These are phyloP conservation scores for Ensete glaucum DNA, from an alignment of 176 grass and related monocot genomes.

Conservation along the genomic window DNA sequence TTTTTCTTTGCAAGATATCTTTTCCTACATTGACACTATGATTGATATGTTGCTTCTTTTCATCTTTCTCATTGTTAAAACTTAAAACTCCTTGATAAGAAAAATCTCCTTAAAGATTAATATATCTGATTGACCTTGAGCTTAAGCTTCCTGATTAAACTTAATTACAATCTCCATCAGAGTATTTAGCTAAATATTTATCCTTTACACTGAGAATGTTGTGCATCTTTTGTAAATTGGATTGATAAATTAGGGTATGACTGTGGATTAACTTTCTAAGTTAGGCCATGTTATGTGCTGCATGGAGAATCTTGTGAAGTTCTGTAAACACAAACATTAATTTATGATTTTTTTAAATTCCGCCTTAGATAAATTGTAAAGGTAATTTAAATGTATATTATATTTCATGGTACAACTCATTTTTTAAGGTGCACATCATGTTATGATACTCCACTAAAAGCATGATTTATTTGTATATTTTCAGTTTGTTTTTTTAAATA, in stretches of 20 bases:
- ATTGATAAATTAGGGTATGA: not conserved
- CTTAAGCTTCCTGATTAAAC: not conserved
- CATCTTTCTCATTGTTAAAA: not conserved
- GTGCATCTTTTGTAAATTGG: not conserved
- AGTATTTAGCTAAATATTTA: not conserved
- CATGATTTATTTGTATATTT: no score
- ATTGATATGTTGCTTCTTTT: not conserved
- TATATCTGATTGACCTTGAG: not conserved
- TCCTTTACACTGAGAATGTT: not conserved
- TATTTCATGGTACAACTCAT: not conserved
- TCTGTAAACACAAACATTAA: not conserved
- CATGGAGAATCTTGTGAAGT: not conserved
- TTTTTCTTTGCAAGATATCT: not conserved
- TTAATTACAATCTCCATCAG: not conserved
- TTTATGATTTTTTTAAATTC: not conserved
- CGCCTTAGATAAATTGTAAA: not conserved
- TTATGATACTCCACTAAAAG: no score
- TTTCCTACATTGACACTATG: not conserved
- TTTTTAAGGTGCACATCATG: not conserved
- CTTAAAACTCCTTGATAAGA: not conserved
- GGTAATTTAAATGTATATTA: not conserved
- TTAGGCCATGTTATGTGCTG: not conserved
- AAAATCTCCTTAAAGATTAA: not conserved
- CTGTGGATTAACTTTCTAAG: not conserved
- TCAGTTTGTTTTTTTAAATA: no score